phyloP scores from a whole-genome alignment of 2,329 filamentous ascomycete genomes.

The Diaporthe australafricana region DNA sequence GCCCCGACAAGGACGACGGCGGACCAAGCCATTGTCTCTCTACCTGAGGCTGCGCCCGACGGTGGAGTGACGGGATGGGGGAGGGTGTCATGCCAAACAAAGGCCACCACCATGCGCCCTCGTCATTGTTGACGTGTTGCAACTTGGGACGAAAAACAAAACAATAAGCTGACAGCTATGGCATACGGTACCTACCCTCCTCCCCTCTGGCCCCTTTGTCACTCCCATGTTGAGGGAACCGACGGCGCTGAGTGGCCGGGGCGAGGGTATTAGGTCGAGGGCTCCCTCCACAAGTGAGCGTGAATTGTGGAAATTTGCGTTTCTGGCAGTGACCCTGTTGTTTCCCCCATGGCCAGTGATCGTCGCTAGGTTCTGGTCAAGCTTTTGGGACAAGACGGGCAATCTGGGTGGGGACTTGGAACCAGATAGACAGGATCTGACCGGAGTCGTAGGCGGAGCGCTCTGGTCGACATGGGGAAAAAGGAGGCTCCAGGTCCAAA shows the following conservation, averaged over 20 bases:
- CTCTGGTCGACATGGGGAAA: neutral
- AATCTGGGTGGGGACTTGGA: constrained; percentile 11
- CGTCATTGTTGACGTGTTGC: constrained; percentile 27
- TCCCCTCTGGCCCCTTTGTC: neutral
- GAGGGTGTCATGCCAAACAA: too few relatives aligned
- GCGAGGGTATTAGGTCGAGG: neutral
- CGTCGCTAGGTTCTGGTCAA: constrained; percentile 3
- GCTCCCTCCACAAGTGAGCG: neutral
- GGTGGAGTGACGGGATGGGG: neutral
- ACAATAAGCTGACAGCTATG: neutral
- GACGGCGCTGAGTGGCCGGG: neutral
- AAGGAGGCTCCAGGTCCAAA: neutral
- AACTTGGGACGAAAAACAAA: constrained; percentile 11
- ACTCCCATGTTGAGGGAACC: constrained; percentile 5
- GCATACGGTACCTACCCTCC: neutral
- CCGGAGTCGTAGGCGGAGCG: neutral
- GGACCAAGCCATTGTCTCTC: neutral
- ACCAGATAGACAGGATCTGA: neutral
- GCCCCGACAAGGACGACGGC: neutral
- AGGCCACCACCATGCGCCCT: neutral
- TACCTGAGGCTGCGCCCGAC: neutral
- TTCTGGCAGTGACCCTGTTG: neutral
- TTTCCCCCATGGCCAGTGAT: constrained; percentile 8
- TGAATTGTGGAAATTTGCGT: neutral
- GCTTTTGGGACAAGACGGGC: constrained; percentile 20